A percentile compares a stretch with the other conserved stretches of the same genome.
phyloP scores from a whole-genome alignment of 257 asterid genomes.

The Nicotiana tabacum region DNA sequence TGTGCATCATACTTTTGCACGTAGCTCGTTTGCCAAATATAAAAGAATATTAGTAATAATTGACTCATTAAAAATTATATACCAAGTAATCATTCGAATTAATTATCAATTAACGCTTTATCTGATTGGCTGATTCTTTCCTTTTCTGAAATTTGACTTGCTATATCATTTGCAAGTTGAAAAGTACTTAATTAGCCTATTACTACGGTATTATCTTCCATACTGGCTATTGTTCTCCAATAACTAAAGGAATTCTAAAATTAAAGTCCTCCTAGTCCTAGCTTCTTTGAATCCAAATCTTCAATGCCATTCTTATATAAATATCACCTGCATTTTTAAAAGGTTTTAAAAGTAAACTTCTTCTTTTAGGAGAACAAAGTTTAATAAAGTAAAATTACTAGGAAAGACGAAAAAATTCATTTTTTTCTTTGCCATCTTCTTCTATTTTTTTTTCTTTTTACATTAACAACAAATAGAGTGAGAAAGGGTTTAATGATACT shows the following conservation, averaged over 20 bases:
- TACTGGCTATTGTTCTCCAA: not conserved
- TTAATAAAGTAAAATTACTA: not conserved
- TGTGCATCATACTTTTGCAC: conserved; percentile 1
- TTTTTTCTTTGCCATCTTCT: not conserved
- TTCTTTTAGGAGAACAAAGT: not conserved
- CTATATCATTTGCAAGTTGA: not conserved
- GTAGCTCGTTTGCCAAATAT: not conserved
- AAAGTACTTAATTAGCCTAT: not conserved
- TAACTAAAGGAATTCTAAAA: not conserved
- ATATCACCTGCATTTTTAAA: too few relatives aligned
- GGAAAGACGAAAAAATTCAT: not conserved
- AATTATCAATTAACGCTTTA: not conserved
- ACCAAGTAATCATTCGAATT: not conserved
- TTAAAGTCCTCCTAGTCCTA: not conserved
- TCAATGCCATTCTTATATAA: not conserved
- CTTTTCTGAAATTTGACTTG: not conserved
- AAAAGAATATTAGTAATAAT: not conserved
- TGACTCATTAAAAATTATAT: not conserved
- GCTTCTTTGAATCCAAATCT: not conserved
- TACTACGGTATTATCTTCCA: not conserved
- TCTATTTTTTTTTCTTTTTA: not conserved
- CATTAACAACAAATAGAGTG: not conserved
- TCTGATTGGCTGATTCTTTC: not conserved
- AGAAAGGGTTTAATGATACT: not conserved
- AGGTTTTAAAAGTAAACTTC: not conserved